Base-by-base conservation (phyloP, 164 flowering plant genomes). In the Tetracentron sinense region DNA sequence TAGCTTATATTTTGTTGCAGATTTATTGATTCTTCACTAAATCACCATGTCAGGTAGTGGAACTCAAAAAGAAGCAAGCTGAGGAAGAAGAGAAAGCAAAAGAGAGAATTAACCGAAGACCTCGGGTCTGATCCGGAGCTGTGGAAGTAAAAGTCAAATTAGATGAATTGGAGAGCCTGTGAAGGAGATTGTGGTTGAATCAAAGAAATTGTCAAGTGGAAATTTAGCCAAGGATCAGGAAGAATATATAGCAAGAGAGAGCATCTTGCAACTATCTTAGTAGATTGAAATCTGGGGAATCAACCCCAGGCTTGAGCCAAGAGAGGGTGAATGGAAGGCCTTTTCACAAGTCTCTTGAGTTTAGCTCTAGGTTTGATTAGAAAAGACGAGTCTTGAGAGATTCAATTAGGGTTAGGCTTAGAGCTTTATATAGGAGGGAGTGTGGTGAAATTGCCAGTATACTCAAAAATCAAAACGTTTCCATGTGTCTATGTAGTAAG, bases 21-120 rank as follows among this genome's bases (percentile, higher is more conserved):
- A n/a, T n/a, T n/a, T n/a, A n/a, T n/a, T n/a, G n/a, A n/a, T n/a
- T n/a, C n/a, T n/a, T n/a, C n/a, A n/a, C n/a, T n/a, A n/a, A n/a
- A n/a, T n/a, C n/a, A n/a, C n/a, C n/a, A n/a, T n/a, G n/a, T 74
- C 80, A 86, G 92, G 91, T 85, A 54, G 63, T 67, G 21, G 92
- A 82, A 68, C 2, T 55, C 62, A 85, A 79, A 69, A 88, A 77
- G 72, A 76, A 79, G 71, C 22, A 73, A 68, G 79, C 78, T 14
- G 88, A 86, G 69, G 80, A 79, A 63, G 86, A 83, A 72, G 78
- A 70, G 64, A 79, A 81, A 63, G 81, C 82, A 53, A 81, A 79
- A 75, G 78, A 79, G 66, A 23, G 61, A 55, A 4, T 72, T 83
- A 68, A 74, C 66, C 29, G 65, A 69, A 70, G 76, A 64, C 67